These are phyloP conservation scores for Fraxinus floribunda DNA, from an alignment of 305 asterid genomes.

Conservation along the genomic window DNA sequence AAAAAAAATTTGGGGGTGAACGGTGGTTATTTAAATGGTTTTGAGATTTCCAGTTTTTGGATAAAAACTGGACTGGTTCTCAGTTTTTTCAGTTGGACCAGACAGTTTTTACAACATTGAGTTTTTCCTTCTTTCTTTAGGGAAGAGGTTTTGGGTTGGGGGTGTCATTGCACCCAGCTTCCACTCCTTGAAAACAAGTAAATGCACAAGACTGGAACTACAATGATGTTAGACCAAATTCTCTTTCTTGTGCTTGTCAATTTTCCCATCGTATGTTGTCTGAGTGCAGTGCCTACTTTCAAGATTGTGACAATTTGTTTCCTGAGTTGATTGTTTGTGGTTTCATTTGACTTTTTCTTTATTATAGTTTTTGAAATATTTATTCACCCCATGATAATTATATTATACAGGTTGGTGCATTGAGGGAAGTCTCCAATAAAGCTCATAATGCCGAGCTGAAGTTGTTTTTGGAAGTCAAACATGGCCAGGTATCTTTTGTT, in stretches of 20 bases:
- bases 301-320: not conserved
- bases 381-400: slow-evolving; percentile 13
- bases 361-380: not conserved
- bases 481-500: slow-evolving; percentile 55
- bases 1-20: not conserved
- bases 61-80: not conserved
- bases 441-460: slow-evolving; percentile 83
- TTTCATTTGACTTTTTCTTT: not conserved
- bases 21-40: not conserved
- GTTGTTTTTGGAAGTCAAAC: slow-evolving; percentile 78
- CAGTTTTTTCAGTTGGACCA: not conserved
- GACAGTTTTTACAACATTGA: not conserved
- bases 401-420: slow-evolving; percentile 76
- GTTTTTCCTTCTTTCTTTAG: not conserved
- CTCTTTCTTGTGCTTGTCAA: not conserved
- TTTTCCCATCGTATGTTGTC: not conserved
- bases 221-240: not conserved
- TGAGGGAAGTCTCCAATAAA: slow-evolving; percentile 81
- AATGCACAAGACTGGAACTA: not conserved
- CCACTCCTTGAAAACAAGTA: not conserved
- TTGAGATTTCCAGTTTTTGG: not conserved
- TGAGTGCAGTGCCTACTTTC: not conserved
- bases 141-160: not conserved
- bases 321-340: not conserved
- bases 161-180: not conserved